Evolutionary conservation across 331 rosid genomes (phyloP).

Genomic region (Malus hybrid): DNA sequence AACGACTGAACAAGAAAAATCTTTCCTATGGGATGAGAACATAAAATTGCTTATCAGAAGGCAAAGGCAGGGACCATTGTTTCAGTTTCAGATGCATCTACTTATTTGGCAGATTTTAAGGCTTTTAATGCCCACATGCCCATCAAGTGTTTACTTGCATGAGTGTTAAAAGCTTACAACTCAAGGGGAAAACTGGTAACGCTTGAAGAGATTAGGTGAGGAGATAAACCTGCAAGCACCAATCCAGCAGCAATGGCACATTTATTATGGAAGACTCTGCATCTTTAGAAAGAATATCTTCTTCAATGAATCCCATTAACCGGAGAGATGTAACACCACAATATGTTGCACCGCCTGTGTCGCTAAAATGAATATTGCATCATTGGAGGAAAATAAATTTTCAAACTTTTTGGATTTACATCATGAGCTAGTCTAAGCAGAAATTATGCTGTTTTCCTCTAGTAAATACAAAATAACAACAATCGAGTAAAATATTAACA

Average conservation of each 20-base stretch:
- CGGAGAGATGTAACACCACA: slow-evolving; percentile 85
- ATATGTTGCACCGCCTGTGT: slow-evolving; percentile 88
- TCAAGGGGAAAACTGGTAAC: not conserved
- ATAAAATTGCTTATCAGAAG: not conserved
- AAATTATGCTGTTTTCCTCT: not conserved
- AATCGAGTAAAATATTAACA: not conserved
- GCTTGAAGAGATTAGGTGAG: slow-evolving; percentile 4
- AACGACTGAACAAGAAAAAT: not conserved
- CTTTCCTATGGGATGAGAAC: not conserved
- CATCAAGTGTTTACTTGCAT: no score
- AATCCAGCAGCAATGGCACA: slow-evolving; percentile 63
- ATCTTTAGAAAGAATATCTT: slow-evolving; percentile 46
- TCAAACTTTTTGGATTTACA: slow-evolving; percentile 1
- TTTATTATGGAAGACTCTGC: slow-evolving; percentile 42
- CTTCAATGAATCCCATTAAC: slow-evolving; percentile 82
- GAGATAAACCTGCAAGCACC: slow-evolving; percentile 76
- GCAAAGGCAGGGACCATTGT: not conserved
- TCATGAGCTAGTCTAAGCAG: not conserved
- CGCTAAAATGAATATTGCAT: slow-evolving; percentile 45
- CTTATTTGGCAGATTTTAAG: not conserved
- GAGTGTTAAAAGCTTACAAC: no score
- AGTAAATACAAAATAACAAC: not conserved
- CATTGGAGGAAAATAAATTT: slow-evolving; percentile 12
- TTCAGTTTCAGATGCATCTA: slow-evolving; percentile 11
- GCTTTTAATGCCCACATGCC: no score